These are phyloP conservation scores for Pythium myriotylum DNA, from an alignment of 352 stramenopile species.

Conservation along the genomic window DNA sequence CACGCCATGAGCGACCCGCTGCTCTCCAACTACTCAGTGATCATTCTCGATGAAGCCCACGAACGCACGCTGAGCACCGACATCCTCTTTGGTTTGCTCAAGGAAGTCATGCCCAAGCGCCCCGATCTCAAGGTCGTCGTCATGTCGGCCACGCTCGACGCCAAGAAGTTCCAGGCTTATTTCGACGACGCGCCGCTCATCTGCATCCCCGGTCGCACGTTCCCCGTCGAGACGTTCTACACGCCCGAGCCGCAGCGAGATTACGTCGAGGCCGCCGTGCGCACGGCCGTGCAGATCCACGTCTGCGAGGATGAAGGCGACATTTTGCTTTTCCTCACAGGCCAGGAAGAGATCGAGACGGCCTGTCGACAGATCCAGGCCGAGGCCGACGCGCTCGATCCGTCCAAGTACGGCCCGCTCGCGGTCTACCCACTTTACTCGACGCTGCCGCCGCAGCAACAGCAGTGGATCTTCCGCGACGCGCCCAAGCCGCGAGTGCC, in stretches of 20 bases:
- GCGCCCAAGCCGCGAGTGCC: slow-evolving; percentile 91
- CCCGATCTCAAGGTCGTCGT: slow-evolving; percentile 98
- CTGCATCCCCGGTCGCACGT: slow-evolving; percentile 95
- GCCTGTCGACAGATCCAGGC: slow-evolving; percentile 92
- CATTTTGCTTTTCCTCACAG: slow-evolving; percentile 99
- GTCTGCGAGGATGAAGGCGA: slow-evolving; percentile 97
- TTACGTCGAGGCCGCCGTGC: slow-evolving; percentile 95
- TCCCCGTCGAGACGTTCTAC: slow-evolving; percentile 99
- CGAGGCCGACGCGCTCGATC: slow-evolving; percentile 89
- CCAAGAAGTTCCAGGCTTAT: slow-evolving; percentile 95
- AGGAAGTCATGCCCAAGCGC: slow-evolving; percentile 95
- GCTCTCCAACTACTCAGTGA: slow-evolving; percentile 95
- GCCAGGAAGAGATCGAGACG: slow-evolving; percentile 98
- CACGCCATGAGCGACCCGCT: slow-evolving; percentile 97
- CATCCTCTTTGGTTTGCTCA: slow-evolving; percentile 97
- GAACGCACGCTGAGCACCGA: slow-evolving; percentile 97
- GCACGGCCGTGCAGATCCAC: slow-evolving; percentile 95
- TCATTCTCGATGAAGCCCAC: slow-evolving; percentile 98
- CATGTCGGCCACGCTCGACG: slow-evolving; percentile 98
- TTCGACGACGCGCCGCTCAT: slow-evolving; percentile 94
- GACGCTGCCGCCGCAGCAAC: slow-evolving; percentile 97
- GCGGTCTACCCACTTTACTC: slow-evolving; percentile 97
- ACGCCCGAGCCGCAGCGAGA: slow-evolving; percentile 96
- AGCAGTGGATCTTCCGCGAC: slow-evolving; percentile 99
- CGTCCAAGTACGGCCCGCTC: slow-evolving; percentile 93